These are phyloP conservation scores for Sporothrix variecibatus DNA, from an alignment of 2,329 filamentous ascomycete species.

Conservation along the genomic window DNA sequence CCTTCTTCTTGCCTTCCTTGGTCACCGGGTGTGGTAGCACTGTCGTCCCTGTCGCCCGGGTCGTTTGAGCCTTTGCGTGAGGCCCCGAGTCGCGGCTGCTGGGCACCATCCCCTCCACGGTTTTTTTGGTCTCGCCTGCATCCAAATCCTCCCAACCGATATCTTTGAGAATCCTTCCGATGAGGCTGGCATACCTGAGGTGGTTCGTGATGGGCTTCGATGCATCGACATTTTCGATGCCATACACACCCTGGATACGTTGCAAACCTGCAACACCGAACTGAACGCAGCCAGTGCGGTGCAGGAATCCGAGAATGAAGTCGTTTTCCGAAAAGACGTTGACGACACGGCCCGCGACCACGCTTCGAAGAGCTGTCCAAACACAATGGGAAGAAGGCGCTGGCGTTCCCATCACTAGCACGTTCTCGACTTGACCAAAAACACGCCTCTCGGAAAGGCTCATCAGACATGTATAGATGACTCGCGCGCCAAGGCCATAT, in stretches of 20 bases:
- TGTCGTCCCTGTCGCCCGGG: conserved; percentile 27
- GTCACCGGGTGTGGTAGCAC: background rate
- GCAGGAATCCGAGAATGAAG: conserved; percentile 84
- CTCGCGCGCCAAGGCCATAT: conserved; percentile 77
- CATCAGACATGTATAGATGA: conserved; percentile 83
- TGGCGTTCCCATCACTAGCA: conserved; percentile 80
- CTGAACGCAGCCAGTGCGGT: conserved; percentile 78
- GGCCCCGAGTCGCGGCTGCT: background rate
- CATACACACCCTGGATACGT: conserved; percentile 64
- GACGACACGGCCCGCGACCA: conserved; percentile 80
- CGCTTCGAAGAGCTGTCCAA: conserved; percentile 76
- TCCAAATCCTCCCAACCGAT: conserved; percentile 70
- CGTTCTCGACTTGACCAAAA: conserved; percentile 85
- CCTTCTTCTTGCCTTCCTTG: conserved; percentile 16
- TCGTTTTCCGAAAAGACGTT: conserved; percentile 90
- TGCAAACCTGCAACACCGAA: conserved; percentile 85
- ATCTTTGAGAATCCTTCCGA: conserved; percentile 66
- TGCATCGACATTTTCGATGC: conserved; percentile 68
- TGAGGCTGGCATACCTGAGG: conserved; percentile 67
- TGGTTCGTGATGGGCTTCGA: conserved; percentile 68
- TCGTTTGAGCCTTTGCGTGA: conserved; percentile 24
- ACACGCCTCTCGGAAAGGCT: conserved; percentile 75
- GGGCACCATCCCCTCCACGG: conserved; percentile 37
- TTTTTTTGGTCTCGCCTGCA: conserved; percentile 38
- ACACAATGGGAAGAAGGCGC: conserved; percentile 69